phyloP scores from a whole-genome alignment of 257 asterid species.

The Cruciata laevipes region DNA sequence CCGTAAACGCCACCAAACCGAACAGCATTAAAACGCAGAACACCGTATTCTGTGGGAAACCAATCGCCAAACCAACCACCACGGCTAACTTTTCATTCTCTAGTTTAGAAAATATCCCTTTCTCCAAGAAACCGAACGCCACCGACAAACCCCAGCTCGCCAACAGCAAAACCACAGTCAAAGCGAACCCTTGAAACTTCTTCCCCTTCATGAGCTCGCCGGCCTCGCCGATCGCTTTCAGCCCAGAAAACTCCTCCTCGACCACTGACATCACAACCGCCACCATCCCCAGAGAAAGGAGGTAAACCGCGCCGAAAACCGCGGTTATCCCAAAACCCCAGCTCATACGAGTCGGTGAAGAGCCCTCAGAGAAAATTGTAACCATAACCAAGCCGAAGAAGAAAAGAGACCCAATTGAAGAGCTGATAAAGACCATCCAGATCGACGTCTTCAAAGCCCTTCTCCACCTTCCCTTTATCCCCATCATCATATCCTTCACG shows the following conservation, averaged over 20 bases:
- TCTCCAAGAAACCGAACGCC: background rate
- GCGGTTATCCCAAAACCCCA: background rate
- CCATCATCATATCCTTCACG: background rate
- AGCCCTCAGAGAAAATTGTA: background rate
- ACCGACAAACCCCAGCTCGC: background rate
- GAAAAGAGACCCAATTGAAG: background rate
- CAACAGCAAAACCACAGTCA: background rate
- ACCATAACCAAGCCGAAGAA: background rate
- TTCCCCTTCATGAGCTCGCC: conserved; percentile 17
- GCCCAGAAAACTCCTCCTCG: conserved; percentile 7
- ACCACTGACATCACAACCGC: conserved; percentile 13
- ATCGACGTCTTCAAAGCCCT: conserved; percentile 12
- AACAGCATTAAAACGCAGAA: conserved; percentile 7
- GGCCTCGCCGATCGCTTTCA: conserved; percentile 14
- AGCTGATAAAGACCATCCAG: background rate
- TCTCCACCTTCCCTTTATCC: background rate
- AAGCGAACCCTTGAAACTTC: background rate
- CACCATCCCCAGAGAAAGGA: conserved; percentile 10
- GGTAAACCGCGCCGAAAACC: background rate
- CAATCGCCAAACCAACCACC: background rate
- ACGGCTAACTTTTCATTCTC: background rate
- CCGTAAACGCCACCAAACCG: conserved; percentile 2
- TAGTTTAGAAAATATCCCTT: background rate
- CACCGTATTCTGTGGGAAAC: background rate
- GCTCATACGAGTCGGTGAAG: background rate